Conservation (phyloP, 768 basidiomycete genomes). For the Leucosporidium yakuticum region DNA sequence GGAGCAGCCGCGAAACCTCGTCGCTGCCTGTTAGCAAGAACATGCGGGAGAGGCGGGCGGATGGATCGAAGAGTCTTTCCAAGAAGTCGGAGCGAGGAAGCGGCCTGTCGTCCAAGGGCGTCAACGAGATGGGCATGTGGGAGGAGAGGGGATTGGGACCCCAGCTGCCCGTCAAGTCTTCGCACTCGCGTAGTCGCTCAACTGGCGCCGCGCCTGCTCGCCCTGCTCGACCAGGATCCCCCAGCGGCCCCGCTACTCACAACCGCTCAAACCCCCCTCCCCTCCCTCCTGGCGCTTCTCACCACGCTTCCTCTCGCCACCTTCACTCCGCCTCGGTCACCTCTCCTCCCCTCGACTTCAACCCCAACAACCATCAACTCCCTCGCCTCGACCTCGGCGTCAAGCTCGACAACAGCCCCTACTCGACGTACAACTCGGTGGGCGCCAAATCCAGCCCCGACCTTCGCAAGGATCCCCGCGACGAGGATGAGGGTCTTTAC, state of each 20-base stretch:
- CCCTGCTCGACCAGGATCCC: not conserved
- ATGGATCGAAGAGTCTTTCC: not conserved
- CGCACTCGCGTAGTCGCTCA: not conserved
- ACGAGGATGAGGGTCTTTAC: not conserved
- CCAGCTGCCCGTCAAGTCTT: not conserved
- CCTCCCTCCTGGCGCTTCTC: not conserved
- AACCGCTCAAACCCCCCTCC: not conserved
- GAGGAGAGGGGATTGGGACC: not conserved
- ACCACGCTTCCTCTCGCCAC: not conserved
- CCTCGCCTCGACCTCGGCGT: constrained; percentile 29
- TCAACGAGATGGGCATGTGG: constrained; percentile 2
- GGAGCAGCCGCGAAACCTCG: not conserved
- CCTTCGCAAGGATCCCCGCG: not conserved
- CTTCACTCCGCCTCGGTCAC: not conserved
- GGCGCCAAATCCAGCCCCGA: constrained; percentile 3
- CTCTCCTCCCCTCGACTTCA: constrained; percentile 10
- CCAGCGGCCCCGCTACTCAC: not conserved
- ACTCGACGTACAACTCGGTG: constrained; percentile 16
- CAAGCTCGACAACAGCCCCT: constrained; percentile 13
- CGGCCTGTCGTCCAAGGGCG: too few relatives aligned
- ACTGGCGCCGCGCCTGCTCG: not conserved
- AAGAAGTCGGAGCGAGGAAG: not conserved
- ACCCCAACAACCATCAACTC: not conserved
- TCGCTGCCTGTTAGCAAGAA: not conserved
- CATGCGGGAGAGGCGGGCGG: not conserved